Percentiles rank a stretch among this genome's conserved stretches.
phyloP scores from a whole-genome alignment of 371 early-diverging fungal species.

The Basidiobolus meristosporus region DNA sequence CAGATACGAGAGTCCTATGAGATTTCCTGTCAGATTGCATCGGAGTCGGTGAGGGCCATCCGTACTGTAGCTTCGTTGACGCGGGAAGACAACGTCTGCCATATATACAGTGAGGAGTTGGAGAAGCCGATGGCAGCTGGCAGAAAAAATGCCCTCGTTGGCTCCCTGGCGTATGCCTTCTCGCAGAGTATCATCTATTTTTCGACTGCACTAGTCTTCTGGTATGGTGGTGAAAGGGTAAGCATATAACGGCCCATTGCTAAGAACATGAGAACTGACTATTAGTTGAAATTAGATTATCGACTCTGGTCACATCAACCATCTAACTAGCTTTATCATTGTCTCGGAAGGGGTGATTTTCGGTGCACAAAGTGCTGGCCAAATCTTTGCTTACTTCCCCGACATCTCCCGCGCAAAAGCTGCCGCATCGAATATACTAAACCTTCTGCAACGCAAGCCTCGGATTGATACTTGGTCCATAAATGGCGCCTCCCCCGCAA shows the following conservation, averaged over 20 bases:
- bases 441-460: conserved; percentile 28
- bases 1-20: conserved; percentile 41
- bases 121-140: conserved; percentile 28
- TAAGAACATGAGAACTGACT: too few relatives aligned
- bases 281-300: too few relatives aligned
- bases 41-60: conserved; percentile 75
- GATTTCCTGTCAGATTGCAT: conserved; percentile 47
- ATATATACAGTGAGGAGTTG: conserved; percentile 30
- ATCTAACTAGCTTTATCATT: not conserved
- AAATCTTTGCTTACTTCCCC: not conserved
- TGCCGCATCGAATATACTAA: conserved; percentile 48
- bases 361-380: not conserved
- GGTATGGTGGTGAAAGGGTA: conserved; percentile 29
- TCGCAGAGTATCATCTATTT: conserved; percentile 18
- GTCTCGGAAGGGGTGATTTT: conserved; percentile 15
- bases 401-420: conserved; percentile 28
- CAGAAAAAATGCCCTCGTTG: conserved; percentile 18
- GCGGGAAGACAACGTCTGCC: conserved; percentile 45
- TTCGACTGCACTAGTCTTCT: conserved; percentile 41
- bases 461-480: conserved; percentile 27
- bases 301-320: too few relatives aligned
- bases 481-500: conserved; percentile 11
- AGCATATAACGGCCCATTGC: too few relatives aligned
- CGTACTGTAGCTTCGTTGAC: conserved; percentile 77
- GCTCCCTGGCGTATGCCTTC: conserved; percentile 30